These are phyloP conservation scores for Fraxinus latifolia DNA, from an alignment of 305 asterid genomes.

Conservation along the genomic window DNA sequence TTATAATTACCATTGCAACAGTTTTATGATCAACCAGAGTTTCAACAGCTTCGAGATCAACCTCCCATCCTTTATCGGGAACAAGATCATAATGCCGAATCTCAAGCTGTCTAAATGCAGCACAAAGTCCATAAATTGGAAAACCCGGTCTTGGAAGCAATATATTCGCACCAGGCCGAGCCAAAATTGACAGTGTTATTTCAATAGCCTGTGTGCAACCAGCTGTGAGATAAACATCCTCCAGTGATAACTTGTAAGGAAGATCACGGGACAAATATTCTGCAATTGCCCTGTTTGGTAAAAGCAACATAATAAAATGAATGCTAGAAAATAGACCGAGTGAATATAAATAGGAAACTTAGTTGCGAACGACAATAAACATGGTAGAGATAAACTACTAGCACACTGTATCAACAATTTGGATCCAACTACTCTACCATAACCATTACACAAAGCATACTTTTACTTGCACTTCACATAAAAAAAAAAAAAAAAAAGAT, in stretches of 20 bases:
- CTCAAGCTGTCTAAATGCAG: constrained; percentile 58
- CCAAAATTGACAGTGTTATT: constrained; percentile 46
- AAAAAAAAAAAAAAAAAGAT: neutral
- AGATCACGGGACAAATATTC: constrained; percentile 69
- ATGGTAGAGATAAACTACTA: neutral
- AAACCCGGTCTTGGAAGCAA: constrained; percentile 79
- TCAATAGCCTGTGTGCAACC: constrained; percentile 81
- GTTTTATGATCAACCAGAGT: constrained; percentile 64
- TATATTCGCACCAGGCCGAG: constrained; percentile 71
- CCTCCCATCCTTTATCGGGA: constrained; percentile 73
- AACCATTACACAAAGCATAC: neutral
- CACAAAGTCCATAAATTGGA: constrained; percentile 74
- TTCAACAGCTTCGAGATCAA: constrained; percentile 58
- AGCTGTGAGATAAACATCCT: constrained; percentile 60
- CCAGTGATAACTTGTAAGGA: constrained; percentile 54
- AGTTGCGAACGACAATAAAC: neutral
- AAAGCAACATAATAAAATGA: neutral
- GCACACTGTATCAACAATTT: neutral
- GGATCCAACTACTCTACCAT: neutral
- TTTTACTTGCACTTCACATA: neutral
- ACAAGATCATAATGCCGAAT: constrained; percentile 64
- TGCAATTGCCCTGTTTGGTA: constrained; percentile 64
- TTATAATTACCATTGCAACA: constrained; percentile 62
- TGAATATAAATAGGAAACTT: neutral
- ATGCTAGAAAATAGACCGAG: neutral